Base-by-base conservation (phyloP, 2,329 filamentous ascomycete species). In the Colletotrichum falcatum region DNA sequence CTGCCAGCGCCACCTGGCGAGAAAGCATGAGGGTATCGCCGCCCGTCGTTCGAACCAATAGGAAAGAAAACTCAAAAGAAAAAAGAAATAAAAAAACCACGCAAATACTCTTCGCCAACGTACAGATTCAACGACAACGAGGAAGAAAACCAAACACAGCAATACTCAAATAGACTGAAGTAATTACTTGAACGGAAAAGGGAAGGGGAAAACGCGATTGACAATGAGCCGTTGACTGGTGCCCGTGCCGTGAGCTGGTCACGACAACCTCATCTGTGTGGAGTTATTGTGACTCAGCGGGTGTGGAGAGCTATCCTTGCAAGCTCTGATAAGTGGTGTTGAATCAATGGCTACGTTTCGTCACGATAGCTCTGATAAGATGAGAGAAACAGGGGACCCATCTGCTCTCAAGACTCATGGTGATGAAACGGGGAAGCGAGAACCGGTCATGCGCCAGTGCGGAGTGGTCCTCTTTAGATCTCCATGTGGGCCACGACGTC, bases 401-500 rank as follows among this genome's bases (percentile, higher is more conserved):
- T 46, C 42, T 26, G 39, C 61, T 58, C 42, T 61, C 66, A 28
- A 55, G 53, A 53, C 42, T 61, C 66, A 28, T 49, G 53, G 42
- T 56, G 51, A 62, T 70, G 56, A 66, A 72, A 72, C 61, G 66
- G 66, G 42, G 61, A 54, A 62, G 53, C 35, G 55, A 61, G 49
- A 46, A 66, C 26, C 59, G 53, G 61, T 61, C 61, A 62, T 59
- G 71, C 48, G 63, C 53, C 56, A 63, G 64, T 62, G 68, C 60
- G 65, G 68, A 63, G 67, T 71, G 53, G 59, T 48, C 62, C 65
- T 60, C 59, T 73, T 79, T 85, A 89, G 74, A 91, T 86, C 76
- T 91, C 89, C 88, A 91, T 91, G 26, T 84, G 83, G 5, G 85
- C 84, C 37, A 88, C 88, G 56, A 91, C 84, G 72, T 91, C 89